Evolutionary conservation across 192 early-diverging fungal species (phyloP).

Genomic region (Geranomyces michiganensis): DNA sequence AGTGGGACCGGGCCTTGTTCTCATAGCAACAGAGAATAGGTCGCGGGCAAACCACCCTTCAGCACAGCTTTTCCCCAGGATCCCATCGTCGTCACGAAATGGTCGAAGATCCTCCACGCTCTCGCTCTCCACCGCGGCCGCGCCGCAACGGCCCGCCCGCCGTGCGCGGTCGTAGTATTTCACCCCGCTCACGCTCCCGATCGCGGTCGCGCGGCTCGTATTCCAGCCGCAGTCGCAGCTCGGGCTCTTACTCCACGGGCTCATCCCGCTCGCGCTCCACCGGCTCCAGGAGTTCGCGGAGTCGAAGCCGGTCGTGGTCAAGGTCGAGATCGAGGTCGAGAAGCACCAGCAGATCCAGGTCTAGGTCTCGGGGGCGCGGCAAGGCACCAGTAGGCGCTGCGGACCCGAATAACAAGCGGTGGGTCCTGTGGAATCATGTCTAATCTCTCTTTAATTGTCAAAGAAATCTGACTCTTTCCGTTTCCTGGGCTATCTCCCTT

Average conservation of each 20-base stretch:
- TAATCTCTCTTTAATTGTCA: neutral
- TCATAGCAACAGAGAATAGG: no score
- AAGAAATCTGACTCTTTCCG: no score
- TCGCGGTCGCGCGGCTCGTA: conserved; percentile 15
- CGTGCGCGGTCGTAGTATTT: neutral
- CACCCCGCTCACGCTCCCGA: conserved; percentile 2
- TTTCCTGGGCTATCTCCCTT: neutral
- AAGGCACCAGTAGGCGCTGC: neutral
- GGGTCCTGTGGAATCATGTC: no score
- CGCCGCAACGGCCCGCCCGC: neutral
- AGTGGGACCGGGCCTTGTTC: no score
- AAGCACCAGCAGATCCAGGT: neutral
- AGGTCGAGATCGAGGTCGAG: neutral
- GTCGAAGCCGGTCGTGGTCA: neutral
- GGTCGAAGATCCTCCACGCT: neutral
- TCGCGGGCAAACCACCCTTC: no score
- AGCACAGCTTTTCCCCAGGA: no score
- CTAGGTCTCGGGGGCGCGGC: neutral
- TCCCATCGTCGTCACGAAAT: no score
- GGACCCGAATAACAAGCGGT: conserved; percentile 24
- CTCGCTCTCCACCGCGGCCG: neutral
- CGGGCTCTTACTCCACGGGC: neutral
- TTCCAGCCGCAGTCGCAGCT: conserved; percentile 1
- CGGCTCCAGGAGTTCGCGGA: conserved; percentile 22
- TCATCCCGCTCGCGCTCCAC: conserved; percentile 29